Base-by-base conservation (phyloP, 1,284 basidiomycete species). In the Ustilago bromivora region DNA sequence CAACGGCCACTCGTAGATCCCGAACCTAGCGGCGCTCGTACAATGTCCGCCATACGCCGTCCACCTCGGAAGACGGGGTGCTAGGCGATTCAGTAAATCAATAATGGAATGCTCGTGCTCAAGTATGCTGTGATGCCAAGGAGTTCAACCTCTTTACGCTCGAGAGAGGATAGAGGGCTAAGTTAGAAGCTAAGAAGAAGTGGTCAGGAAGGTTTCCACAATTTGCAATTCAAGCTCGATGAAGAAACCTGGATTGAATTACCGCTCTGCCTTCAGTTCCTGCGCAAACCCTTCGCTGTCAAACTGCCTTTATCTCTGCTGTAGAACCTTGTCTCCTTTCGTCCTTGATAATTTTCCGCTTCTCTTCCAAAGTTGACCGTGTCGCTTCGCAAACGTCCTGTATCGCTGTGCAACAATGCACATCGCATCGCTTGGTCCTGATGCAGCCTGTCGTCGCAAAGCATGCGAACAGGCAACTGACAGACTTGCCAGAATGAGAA, bases 11-110 rank as follows among this genome's bases (percentile, higher is more conserved):
- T 62, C 62, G 68, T 47, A 57, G 68, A 61, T 65, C 58, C 58
- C 58, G 54, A 58, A 11, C 52, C 38, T 47, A 59, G 62, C 68
- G 68, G 58, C 54, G 61, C 40, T 56, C 52, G 35, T 28, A 28
- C 55, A 64, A 61, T 52, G 57, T 64, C 61, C 56, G 31, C 32
- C 32, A 23, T 1, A 31, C 17, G 23, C 36, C 32, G 28, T 23
- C 19, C 53, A 12, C 64, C 52, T 40, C 15, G 36, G 38, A 23
- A 28, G 40, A 17, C 13, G 6, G 17, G 17, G 1, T 1, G 40
- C 28, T n/a, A 13, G 51, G 7, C 28, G 23, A 28, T 28, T 3
- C 23, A 28, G 2, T 28, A 28, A 28, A 28, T 28, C 3, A 28
- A 28, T 28, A 3, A 28, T 28, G 23, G 23, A 28, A 3, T 28